Percentiles rank a stretch among this genome's conserved stretches.
Evolutionary conservation across 805 yeast species (phyloP).

Genomic region (Scheffersomyces ergatensis): DNA sequence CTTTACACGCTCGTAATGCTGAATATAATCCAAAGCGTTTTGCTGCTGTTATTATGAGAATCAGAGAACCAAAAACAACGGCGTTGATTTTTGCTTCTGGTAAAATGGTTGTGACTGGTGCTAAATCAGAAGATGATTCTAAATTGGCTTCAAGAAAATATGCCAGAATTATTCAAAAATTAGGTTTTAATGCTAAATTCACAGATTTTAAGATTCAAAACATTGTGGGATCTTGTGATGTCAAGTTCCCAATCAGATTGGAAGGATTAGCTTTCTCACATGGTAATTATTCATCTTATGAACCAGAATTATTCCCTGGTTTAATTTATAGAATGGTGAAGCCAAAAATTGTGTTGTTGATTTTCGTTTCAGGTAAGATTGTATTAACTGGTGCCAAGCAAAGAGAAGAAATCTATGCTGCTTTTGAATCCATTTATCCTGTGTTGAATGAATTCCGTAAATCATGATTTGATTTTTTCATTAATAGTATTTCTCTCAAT

Average conservation of each 20-base stretch:
- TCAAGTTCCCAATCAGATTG: conserved; percentile 92
- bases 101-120: conserved; percentile 99
- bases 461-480: conserved; percentile 43
- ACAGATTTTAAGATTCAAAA: conserved; percentile 98
- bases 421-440: conserved; percentile 97
- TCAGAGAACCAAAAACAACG: conserved; percentile 97
- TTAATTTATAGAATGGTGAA: conserved; percentile 98
- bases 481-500: neutral
- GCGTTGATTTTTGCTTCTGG: conserved; percentile 98
- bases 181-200: conserved; percentile 96
- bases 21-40: conserved; percentile 98
- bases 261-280: conserved; percentile 98
- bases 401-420: conserved; percentile 97
- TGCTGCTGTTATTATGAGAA: conserved; percentile 99
- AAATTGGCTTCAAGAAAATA: conserved; percentile 96
- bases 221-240: conserved; percentile 98
- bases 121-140: conserved; percentile 98
- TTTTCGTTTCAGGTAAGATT: conserved; percentile 95
- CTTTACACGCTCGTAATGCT: conserved; percentile 97
- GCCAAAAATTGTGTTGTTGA: conserved; percentile 93
- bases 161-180: conserved; percentile 95
- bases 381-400: conserved; percentile 98
- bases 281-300: conserved; percentile 98
- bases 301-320: conserved; percentile 98
- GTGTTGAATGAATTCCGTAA: conserved; percentile 97